Conservation (phyloP, 108 stramenopile species). For the Cyclotella cryptica region DNA sequence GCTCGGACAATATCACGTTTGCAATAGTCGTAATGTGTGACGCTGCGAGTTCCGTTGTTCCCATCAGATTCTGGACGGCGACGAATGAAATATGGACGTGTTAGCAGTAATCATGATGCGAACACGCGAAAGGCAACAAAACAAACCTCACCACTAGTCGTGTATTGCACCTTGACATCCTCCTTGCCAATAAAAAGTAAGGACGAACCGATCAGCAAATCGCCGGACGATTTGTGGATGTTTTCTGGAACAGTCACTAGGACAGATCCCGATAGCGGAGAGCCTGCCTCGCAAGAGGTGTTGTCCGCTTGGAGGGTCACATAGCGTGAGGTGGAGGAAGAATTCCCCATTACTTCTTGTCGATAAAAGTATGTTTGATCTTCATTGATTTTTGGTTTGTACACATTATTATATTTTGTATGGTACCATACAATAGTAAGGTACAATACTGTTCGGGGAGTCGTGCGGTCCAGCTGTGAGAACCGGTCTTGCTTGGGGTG, state of each 20-base stretch:
- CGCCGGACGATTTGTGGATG: not conserved
- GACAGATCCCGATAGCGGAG: not conserved
- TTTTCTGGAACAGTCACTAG: conserved; percentile 3
- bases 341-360: too few species aligned
- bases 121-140: too few species aligned
- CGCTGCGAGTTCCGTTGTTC: too few species aligned
- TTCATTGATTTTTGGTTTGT: too few species aligned
- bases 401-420: too few species aligned
- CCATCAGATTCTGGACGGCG: too few species aligned
- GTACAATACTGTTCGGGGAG: too few species aligned
- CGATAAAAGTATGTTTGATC: too few species aligned
- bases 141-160: not conserved
- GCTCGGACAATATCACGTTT: conserved; percentile 4
- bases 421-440: too few species aligned
- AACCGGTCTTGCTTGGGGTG: too few species aligned
- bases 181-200: conserved; percentile 13
- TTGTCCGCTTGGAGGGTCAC: not conserved
- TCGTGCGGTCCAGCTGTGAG: too few species aligned
- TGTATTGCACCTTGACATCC: conserved; percentile 12
- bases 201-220: not conserved
- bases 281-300: not conserved
- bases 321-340: not conserved
- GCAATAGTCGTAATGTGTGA: not conserved
- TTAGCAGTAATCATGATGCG: not conserved
- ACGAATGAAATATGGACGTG: not conserved